Evolutionary conservation across 176 grass and related monocot species (phyloP).

Genomic region (Carex pumila): DNA sequence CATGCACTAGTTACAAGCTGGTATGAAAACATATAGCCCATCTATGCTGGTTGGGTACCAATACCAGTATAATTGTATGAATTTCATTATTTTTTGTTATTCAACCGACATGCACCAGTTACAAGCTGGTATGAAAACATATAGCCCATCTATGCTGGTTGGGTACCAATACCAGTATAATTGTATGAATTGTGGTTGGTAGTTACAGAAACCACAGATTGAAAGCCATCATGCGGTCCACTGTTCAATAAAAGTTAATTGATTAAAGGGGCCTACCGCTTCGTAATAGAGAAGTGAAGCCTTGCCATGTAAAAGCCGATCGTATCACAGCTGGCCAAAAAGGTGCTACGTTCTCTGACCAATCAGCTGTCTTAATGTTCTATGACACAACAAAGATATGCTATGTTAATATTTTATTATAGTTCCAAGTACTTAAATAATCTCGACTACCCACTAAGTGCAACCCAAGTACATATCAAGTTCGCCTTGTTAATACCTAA

Average conservation of each 20-base stretch:
- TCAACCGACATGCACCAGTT: background rate
- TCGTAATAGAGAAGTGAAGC: constrained; percentile 65
- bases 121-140: background rate
- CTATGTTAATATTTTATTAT: constrained; percentile 1
- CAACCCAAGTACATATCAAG: background rate
- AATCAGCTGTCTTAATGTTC: constrained; percentile 81
- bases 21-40: background rate
- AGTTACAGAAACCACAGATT: background rate
- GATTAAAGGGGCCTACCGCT: constrained; percentile 30
- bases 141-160: background rate
- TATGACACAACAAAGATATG: constrained; percentile 11
- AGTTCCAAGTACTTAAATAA: background rate
- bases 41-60: background rate
- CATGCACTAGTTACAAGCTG: background rate
- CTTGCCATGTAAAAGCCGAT: constrained; percentile 82
- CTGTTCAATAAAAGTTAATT: background rate
- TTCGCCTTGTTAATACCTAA: background rate
- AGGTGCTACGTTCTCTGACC: constrained; percentile 90
- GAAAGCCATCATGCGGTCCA: background rate
- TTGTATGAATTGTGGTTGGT: background rate
- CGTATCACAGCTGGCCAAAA: constrained; percentile 94
- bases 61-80: background rate
- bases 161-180: background rate
- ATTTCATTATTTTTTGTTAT: background rate
- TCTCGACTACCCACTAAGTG: background rate